Evolutionary conservation across 2,329 filamentous ascomycete genomes (phyloP), one percentile per base, ranked within the genome.

Genomic region (Diaporthe sp.): DNA sequence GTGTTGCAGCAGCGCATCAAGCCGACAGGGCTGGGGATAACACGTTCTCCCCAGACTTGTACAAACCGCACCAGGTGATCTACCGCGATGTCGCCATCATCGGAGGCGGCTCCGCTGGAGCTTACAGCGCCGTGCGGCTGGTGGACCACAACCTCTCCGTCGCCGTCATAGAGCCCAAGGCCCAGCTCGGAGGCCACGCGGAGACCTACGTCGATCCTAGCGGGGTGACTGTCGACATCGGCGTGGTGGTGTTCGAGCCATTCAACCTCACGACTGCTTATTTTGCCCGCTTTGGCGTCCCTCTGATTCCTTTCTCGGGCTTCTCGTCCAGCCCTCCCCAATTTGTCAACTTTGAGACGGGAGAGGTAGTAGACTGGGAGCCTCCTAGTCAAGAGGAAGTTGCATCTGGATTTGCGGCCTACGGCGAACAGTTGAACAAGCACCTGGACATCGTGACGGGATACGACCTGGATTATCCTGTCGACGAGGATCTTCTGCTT

Each of bases 61-160:
- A 58, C 55, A 15, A 37, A 5, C 55, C 55, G 5, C 28, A 58
- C 20, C 2, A 58, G 2, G 55, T 58, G 2, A 58, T 58, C 20
- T 22, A 58, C 55, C 55, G 55, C 31, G 55, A 58, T 58, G 55
- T 58, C 55, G 28, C 55, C 17, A 58, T 58, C 17, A 58, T 58
- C 17, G 55, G 55, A 34, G 55, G 55, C 17, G 55, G 55, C 2
- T 37, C 28, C 6, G 55, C 31, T 13, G 55, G 55, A 13, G 22
- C 28, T 22, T 58, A 58, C 28, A 58, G 55, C 6, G 28, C 55
- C 20, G 55, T 58, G 28, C 28, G 55, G 4, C 22, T 58, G 55
- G 20, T 58, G 28, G 55, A 58, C 20, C 55, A 58, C 55, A 58
- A 58, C 31, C 7, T 58, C 31, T 34, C 55, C 5, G 55, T 37